Percentiles rank a stretch among this genome's conserved stretches.
Evolutionary conservation across 768 basidiomycete genomes (phyloP).

Genomic region (Amanita inopinata): DNA sequence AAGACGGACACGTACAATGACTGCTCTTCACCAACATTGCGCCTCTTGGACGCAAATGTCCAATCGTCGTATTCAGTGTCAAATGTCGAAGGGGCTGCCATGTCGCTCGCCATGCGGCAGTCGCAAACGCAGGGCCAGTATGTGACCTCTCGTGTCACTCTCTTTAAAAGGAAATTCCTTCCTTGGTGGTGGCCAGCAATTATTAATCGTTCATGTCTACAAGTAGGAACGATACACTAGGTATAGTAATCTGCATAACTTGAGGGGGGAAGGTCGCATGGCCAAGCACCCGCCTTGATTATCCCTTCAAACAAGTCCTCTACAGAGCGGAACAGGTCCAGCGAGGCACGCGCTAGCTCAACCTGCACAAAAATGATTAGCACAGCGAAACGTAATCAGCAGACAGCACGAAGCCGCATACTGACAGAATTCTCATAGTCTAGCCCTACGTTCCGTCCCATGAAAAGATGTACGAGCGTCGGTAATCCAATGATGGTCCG

Average conservation of each 20-base stretch:
- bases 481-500: conserved; percentile 27
- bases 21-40: not conserved
- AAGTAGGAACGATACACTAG: conserved; percentile 10
- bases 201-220: conserved; percentile 7
- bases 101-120: conserved; percentile 6
- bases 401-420: conserved; percentile 9
- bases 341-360: conserved; percentile 38
- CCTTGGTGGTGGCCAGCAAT: not conserved
- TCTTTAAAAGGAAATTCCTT: too few relatives aligned
- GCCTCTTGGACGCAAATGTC: not conserved
- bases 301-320: conserved; percentile 39
- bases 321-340: conserved; percentile 44
- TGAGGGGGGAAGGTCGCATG: conserved; percentile 34
- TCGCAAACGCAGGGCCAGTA: not conserved
- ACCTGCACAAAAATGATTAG: conserved; percentile 22
- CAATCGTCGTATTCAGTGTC: conserved; percentile 8
- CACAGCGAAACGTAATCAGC: conserved; percentile 7
- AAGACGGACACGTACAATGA: conserved; percentile 1
- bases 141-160: too few relatives aligned
- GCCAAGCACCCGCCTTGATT: conserved; percentile 38
- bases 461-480: conserved; percentile 33
- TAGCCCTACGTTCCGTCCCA: conserved; percentile 34
- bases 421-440: conserved; percentile 39
- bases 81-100: conserved; percentile 2
- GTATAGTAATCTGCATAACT: conserved; percentile 24